These are phyloP conservation scores for Kodamaea laetipori DNA, from an alignment of 805 yeast species.

Conservation along the genomic window DNA sequence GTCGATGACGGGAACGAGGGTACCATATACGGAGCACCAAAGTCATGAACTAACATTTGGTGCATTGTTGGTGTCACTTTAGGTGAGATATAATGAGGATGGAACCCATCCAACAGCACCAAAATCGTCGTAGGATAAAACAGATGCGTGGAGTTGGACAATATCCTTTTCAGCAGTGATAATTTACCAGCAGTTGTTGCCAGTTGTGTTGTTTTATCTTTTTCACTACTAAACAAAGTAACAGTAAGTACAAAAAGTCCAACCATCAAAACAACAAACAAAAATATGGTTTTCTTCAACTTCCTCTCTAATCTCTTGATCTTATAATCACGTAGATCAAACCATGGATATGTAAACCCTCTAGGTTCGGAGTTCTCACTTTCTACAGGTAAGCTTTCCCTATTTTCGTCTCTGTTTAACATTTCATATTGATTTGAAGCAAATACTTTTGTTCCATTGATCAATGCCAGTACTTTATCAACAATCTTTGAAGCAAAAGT, in stretches of 20 bases:
- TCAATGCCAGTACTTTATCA: slow-evolving; percentile 11
- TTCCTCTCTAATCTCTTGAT: slow-evolving; percentile 27
- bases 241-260: neutral
- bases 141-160: slow-evolving; percentile 63
- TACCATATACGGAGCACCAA: slow-evolving; percentile 77
- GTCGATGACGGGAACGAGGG: slow-evolving; percentile 90
- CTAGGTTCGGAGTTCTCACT: slow-evolving; percentile 6
- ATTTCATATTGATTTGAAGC: slow-evolving; percentile 15
- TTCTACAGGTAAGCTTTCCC: slow-evolving; percentile 1
- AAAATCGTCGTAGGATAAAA: slow-evolving; percentile 80
- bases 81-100: slow-evolving; percentile 78
- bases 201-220: neutral
- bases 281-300: slow-evolving; percentile 16
- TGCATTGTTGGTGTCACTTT: slow-evolving; percentile 72
- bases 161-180: slow-evolving; percentile 12
- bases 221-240: slow-evolving; percentile 1
- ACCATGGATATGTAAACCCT: slow-evolving; percentile 3
- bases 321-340: slow-evolving; percentile 27
- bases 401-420: slow-evolving; percentile 7
- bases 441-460: neutral
- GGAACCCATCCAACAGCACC: slow-evolving; percentile 85
- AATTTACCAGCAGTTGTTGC: neutral
- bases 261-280: slow-evolving; percentile 16
- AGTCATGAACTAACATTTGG: slow-evolving; percentile 50
- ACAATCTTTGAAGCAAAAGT: slow-evolving; percentile 1